Percentiles rank a stretch among this genome's conserved stretches.
Conservation (phyloP, 23 red algal species). For the Gracilaria gracilis region DNA sequence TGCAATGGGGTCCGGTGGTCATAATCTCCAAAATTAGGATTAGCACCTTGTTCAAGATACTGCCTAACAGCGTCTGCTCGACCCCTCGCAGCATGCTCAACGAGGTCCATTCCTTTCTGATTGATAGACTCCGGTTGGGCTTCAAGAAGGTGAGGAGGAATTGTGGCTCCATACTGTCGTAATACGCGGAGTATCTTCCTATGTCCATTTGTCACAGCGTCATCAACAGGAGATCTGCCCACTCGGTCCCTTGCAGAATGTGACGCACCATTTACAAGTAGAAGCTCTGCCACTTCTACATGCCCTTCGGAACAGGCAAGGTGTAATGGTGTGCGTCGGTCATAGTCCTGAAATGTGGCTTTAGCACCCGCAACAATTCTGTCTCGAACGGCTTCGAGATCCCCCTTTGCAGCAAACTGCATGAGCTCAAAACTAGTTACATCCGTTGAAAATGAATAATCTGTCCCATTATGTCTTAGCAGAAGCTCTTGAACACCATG, state of each 20-base stretch:
- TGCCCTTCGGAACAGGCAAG: slow-evolving; percentile 94
- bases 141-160: slow-evolving; percentile 67
- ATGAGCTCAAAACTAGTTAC: slow-evolving; percentile 74
- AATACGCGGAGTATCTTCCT: slow-evolving; percentile 65
- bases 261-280: slow-evolving; percentile 88
- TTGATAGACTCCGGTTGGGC: slow-evolving; percentile 33
- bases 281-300: slow-evolving; percentile 78
- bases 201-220: slow-evolving; percentile 87
- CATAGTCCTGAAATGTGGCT: slow-evolving; percentile 85
- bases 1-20: slow-evolving; percentile 87
- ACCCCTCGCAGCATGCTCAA: slow-evolving; percentile 66
- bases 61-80: slow-evolving; percentile 55
- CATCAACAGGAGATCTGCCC: slow-evolving; percentile 89
- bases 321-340: slow-evolving; percentile 90
- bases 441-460: slow-evolving; percentile 41
- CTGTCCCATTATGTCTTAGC: slow-evolving; percentile 32
- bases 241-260: slow-evolving; percentile 72
- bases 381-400: slow-evolving; percentile 65
- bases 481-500: slow-evolving; percentile 52
- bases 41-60: slow-evolving; percentile 56
- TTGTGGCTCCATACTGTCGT: slow-evolving; percentile 73
- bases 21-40: slow-evolving; percentile 87
- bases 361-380: slow-evolving; percentile 76
- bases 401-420: slow-evolving; percentile 74
- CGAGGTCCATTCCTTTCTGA: slow-evolving; percentile 62